Percentiles rank a stretch among this genome's conserved stretches.
phyloP scores from a whole-genome alignment of 139 green algal species.

The Zygnema cylindricum region DNA sequence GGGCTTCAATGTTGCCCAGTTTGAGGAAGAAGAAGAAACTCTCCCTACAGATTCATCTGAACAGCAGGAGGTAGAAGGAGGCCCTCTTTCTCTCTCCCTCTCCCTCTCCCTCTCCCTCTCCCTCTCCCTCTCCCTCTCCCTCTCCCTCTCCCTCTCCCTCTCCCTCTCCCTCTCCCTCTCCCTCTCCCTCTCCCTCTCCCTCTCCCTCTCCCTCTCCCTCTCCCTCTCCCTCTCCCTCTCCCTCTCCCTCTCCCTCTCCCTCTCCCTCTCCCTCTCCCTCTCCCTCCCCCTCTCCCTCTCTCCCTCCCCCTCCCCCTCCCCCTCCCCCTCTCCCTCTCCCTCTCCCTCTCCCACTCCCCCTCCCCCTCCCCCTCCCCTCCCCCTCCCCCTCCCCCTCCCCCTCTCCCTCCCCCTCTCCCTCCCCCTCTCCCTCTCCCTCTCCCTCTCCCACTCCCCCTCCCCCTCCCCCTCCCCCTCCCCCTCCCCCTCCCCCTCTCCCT shows the following conservation, averaged over 20 bases:
- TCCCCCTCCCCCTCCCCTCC: background rate
- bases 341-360: conserved; percentile 1
- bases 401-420: background rate
- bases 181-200: background rate
- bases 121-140: background rate
- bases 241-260: background rate
- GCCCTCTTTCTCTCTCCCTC: background rate
- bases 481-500: background rate
- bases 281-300: background rate
- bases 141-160: background rate
- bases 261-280: background rate
- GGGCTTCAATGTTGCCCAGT: no score
- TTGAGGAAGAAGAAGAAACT: no score
- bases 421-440: background rate
- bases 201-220: background rate
- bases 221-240: background rate
- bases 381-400: conserved; percentile 25
- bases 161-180: background rate
- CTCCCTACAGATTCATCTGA: no score
- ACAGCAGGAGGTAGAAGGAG: no score
- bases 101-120: background rate
- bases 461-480: conserved; percentile 25
- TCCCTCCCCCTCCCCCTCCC: no score
- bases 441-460: background rate
- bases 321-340: conserved; percentile 18